phyloP scores from a whole-genome alignment of 306 rosid species.

The Luffa acutangula region DNA sequence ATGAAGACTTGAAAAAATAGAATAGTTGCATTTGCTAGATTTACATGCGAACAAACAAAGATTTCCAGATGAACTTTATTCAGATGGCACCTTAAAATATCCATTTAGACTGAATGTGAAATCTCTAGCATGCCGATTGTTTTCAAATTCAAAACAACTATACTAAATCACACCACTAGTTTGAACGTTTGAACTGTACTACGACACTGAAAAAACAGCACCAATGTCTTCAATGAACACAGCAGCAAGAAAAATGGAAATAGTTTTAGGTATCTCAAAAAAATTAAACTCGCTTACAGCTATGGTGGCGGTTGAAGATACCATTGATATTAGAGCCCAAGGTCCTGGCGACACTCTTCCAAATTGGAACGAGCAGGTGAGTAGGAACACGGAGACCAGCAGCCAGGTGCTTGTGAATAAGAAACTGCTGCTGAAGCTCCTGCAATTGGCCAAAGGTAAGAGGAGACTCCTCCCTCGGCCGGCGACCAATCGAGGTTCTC shows the following conservation, averaged over 20 bases:
- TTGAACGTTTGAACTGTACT: neutral
- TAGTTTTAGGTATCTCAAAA: neutral
- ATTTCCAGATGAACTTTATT: neutral
- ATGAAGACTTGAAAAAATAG: neutral
- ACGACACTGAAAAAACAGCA: neutral
- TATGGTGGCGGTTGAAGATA: constrained; percentile 25
- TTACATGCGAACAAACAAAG: neutral
- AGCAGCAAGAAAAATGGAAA: neutral
- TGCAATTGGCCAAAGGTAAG: constrained; percentile 44
- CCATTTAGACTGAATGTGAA: neutral
- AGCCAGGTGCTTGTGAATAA: constrained; percentile 41
- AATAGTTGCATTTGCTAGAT: neutral
- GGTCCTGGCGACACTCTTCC: constrained; percentile 21
- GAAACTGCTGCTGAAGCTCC: constrained; percentile 52
- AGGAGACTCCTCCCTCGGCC: constrained; percentile 14
- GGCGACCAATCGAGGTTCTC: neutral
- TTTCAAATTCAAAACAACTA: neutral
- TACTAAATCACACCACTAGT: neutral
- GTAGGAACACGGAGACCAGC: constrained; percentile 42
- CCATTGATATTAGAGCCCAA: constrained; percentile 11
- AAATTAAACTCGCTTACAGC: constrained; percentile 23
- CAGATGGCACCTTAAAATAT: neutral
- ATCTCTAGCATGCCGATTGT: neutral
- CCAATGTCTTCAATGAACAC: neutral
- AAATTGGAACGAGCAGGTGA: constrained; percentile 33